Evolutionary conservation across 169 alveolate species (phyloP), one percentile per base, ranked within the genome.

Genomic region (Besnoitia besnoiti): DNA sequence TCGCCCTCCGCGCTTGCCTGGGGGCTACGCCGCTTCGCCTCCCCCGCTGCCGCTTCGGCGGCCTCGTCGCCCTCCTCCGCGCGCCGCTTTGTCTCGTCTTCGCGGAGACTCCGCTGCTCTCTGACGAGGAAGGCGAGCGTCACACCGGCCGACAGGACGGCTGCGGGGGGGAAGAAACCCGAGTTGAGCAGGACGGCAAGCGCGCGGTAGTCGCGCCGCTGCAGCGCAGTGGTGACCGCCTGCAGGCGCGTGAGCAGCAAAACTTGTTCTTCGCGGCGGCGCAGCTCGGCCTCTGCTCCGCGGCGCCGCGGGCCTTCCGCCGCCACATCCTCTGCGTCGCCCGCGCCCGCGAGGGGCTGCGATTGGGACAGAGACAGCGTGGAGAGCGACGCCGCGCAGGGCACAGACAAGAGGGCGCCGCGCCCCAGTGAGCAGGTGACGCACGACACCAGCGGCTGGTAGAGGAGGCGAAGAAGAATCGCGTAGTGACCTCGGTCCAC

Each of bases 391-490:
- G 67, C 30, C 67, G 5, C 67, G 67, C 5, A 16, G 67, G 24
- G 27, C 12, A 55, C 67, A 19, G 30, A 49, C 24, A 49, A 49
- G 24, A 49, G 14, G 55, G 55, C 55, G 55, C 5, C 55, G 55
- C n/a, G 24, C 67, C 4, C 14, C 8, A 73, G 19, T 5, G 39
- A 10, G 24, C 82, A 73, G 24, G 82, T 0, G 67, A n/a, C 33
- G 46, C 82, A 73, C 14, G 82, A 73, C 2, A 73, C 24, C 27
- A 35, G 46, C 12, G 82, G 82, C 46, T 73, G 82, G n/a, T 73
- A 73, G 39, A 73, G 82, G 24, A 73, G 46, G 82, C 46, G 46
- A 37, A 73, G 82, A n/a, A 73, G 82, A n/a, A 30, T n/a, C 47
- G 82, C n/a, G n/a, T 73, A 73, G 2, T 37, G 39, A 27, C 44